Base-by-base conservation (phyloP, 1,284 basidiomycete species). In the Tremellales sp. region DNA sequence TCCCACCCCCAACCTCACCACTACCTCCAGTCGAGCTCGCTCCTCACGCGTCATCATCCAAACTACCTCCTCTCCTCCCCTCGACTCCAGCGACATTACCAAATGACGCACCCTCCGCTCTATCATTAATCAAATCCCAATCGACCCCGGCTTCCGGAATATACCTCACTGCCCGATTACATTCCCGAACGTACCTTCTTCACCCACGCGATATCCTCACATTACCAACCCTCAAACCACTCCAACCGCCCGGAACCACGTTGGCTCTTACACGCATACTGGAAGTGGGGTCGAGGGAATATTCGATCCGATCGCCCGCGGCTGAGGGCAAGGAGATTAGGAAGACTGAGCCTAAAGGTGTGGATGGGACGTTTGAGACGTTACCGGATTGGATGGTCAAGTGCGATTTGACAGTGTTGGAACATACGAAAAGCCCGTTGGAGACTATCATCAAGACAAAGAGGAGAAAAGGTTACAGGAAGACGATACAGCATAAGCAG, bases 391-490 rank as follows among this genome's bases (percentile, higher is more conserved):
- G 57, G 43, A 51, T 81, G 40, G 84, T 96, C 53, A 78, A 79
- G 52, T 86, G 93, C 37, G 79, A 86, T 55, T 86, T 91, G 19
- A 94, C 91, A 15, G 91, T 98, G 12, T 77, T 97, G 41, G 94
- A 98, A 75, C 92, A 98, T 70, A 97, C 94, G 31, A 96, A 93
- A 75, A 88, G 89, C 15, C 82, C 81, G 43, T 85, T 97, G 84
- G 88, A 94, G 75, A 81, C 80, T 58, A 87, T 90, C 47, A 82
- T 92, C 73, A 96, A 97, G 78, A 94, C 92, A 80, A 98, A 97
- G 80, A 79, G 91, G 73, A 85, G 94, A 83, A 97, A 97, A 79
- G 92, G 93, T 13, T 97, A 97, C 77, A 77, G 81, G 72, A 85
- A 83, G 73, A 85, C 84, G 7, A 81, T 89, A 60, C 81, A 83